Base-by-base conservation (phyloP, 805 yeast species). In the Hanseniaspora thailandica region DNA sequence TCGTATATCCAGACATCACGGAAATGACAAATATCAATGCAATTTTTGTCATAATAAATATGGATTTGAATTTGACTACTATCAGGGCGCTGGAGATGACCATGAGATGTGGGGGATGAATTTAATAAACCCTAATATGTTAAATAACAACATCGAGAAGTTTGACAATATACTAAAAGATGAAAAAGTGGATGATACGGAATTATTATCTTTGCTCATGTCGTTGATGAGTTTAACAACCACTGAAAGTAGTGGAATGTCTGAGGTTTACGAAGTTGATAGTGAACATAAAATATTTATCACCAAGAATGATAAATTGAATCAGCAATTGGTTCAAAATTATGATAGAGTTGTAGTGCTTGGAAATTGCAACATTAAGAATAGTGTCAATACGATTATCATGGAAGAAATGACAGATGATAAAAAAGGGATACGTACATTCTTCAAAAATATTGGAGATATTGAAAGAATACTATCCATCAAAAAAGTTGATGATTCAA, bases 41-140 rank as follows among this genome's bases (percentile, higher is more conserved):
- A 28, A 43, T 19, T 33, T 33, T n/a, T 8, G 6, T 4, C 54
- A 50, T 15, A 40, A 22, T 23, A 45, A 46, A 22, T 55, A 15
- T 17, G 7, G 10, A 10, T 19, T 26, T 25, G 22, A n/a, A 0
- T 81, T 68, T 58, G 66, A 73, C 0, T 88, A 88, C 62, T 84
- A 87, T 1, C 96, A 87, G 65, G 97, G 97, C 1, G 93, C 96
- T 0, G 96, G 93, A 0, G 97, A 88, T 65, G 96, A 89, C 61
- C 95, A 88, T 63, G 97, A 88, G 61, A 69, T 82, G 10, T 88
- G 96, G 97, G 76, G 82, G 0, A 70, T 75, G 4, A n/a, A 30
- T 17, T 68, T 72, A 0, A 64, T 86, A 30, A 74, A 71, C 1
- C 79, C 89, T 0, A 59, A 60, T 0, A 47, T 76, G 26, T 76